Evolutionary conservation across 495 filamentous ascomycete genomes (phyloP).

Genomic region (Talaromyces wortmannii): DNA sequence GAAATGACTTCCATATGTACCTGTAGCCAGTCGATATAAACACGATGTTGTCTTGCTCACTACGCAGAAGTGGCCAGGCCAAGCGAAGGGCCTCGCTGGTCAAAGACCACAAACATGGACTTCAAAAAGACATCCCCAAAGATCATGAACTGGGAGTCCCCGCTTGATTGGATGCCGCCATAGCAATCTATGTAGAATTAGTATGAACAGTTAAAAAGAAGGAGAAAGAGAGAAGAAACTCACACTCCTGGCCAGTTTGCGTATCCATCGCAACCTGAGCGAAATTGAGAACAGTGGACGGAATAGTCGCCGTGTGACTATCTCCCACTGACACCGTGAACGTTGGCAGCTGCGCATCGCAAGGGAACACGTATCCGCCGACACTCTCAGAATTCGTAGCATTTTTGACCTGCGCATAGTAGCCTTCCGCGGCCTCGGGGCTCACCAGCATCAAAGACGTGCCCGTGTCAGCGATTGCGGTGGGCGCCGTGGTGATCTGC

Average conservation of each 20-base stretch:
- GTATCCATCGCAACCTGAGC: constrained; percentile 17
- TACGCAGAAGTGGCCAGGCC: constrained; percentile 22
- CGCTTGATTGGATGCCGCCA: constrained; percentile 62
- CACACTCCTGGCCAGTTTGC: constrained; percentile 29
- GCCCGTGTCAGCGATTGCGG: constrained; percentile 65
- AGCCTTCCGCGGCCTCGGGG: constrained; percentile 48
- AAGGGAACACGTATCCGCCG: constrained; percentile 63
- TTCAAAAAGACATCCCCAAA: constrained; percentile 79
- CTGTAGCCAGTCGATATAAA: background rate
- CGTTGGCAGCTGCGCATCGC: constrained; percentile 53
- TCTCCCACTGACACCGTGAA: constrained; percentile 60
- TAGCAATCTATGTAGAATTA: constrained; percentile 30
- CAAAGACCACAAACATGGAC: constrained; percentile 72
- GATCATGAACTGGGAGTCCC: constrained; percentile 53
- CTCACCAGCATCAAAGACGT: constrained; percentile 67
- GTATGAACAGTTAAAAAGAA: background rate
- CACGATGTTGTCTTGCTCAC: background rate
- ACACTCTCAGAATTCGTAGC: constrained; percentile 38
- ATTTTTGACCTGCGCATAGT: constrained; percentile 56
- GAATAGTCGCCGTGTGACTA: constrained; percentile 51
- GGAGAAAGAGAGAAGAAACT: constrained; percentile 11
- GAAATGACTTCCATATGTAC: background rate
- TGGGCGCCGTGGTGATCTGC: constrained; percentile 17
- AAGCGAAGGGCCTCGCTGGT: constrained; percentile 43
- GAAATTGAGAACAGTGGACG: constrained; percentile 64